phyloP scores from a whole-genome alignment of 1,139 yeast species.

The Geotrichum reessii region DNA sequence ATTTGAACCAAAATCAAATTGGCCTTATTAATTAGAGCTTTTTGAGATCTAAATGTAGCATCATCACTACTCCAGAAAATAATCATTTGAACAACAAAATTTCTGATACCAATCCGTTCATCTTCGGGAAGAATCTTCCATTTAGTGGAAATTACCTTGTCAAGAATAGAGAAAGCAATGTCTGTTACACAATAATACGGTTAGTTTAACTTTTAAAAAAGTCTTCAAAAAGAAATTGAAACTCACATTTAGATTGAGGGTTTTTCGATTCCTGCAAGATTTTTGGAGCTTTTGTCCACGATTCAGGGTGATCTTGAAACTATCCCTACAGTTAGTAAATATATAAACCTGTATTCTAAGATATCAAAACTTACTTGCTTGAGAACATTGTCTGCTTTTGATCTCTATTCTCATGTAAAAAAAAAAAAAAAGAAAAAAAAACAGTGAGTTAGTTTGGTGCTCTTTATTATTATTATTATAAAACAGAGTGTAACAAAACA shows the following conservation, averaged over 20 bases:
- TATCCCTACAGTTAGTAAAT: slow-evolving; percentile 16
- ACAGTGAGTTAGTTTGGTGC: background rate
- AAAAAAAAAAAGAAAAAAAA: slow-evolving; percentile 13
- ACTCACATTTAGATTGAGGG: slow-evolving; percentile 71
- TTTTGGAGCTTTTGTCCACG: slow-evolving; percentile 93
- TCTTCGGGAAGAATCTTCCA: slow-evolving; percentile 91
- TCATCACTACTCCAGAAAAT: slow-evolving; percentile 87
- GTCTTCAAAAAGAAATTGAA: background rate
- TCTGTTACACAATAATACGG: slow-evolving; percentile 18
- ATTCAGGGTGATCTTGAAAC: slow-evolving; percentile 91
- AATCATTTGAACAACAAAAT: slow-evolving; percentile 89
- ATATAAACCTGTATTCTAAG: background rate
- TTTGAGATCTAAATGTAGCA: slow-evolving; percentile 63
- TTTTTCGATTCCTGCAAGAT: slow-evolving; percentile 73
- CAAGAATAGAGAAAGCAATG: slow-evolving; percentile 84
- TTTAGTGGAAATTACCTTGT: slow-evolving; percentile 80
- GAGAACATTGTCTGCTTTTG: slow-evolving; percentile 73
- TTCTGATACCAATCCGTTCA: slow-evolving; percentile 78
- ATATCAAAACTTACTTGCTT: slow-evolving; percentile 43
- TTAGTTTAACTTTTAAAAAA: slow-evolving; percentile 10
- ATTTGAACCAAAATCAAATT: slow-evolving; percentile 91
- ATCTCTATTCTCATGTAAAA: slow-evolving; percentile 41
- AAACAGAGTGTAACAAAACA: background rate
- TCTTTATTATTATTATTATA: background rate
- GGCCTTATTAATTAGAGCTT: slow-evolving; percentile 84